Evolutionary conservation across 352 stramenopile genomes (phyloP).

Genomic region (Halophytophthora polymorphica): DNA sequence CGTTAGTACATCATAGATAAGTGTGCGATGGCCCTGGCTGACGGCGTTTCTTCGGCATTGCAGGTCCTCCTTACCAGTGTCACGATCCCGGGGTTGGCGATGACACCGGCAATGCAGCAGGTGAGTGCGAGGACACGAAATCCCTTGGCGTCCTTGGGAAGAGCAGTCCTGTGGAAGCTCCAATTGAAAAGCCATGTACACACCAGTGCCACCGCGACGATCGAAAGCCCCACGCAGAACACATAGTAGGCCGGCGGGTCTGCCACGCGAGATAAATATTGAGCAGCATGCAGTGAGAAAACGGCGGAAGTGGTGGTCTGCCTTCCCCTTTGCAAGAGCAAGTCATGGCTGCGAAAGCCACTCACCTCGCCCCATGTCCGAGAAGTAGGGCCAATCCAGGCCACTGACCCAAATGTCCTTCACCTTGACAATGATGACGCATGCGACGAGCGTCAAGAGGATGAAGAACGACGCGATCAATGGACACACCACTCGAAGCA

Average conservation of each 20-base stretch:
- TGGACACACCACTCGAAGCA: constrained; percentile 29
- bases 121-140: constrained; percentile 24
- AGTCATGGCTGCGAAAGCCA: too few species aligned
- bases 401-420: constrained; percentile 51
- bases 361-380: constrained; percentile 56
- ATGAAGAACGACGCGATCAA: constrained; percentile 37
- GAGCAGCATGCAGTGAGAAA: constrained; percentile 1
- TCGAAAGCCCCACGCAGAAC: constrained; percentile 48
- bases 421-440: constrained; percentile 54
- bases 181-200: constrained; percentile 54
- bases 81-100: constrained; percentile 46
- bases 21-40: too few species aligned
- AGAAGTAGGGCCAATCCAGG: constrained; percentile 60
- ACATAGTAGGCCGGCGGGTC: constrained; percentile 58
- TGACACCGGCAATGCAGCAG: constrained; percentile 24
- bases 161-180: constrained; percentile 35
- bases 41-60: neutral
- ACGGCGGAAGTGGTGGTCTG: too few species aligned
- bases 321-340: neutral
- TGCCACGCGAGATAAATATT: constrained; percentile 13
- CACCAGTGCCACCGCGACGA: constrained; percentile 39
- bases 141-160: constrained; percentile 20
- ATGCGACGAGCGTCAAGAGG: constrained; percentile 46
- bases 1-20: too few species aligned
- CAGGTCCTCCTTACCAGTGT: constrained; percentile 29